These are phyloP conservation scores for Antitrichia curtipendula DNA, from an alignment of 225 moss, liverwort and hornwort species.

Conservation along the genomic window DNA sequence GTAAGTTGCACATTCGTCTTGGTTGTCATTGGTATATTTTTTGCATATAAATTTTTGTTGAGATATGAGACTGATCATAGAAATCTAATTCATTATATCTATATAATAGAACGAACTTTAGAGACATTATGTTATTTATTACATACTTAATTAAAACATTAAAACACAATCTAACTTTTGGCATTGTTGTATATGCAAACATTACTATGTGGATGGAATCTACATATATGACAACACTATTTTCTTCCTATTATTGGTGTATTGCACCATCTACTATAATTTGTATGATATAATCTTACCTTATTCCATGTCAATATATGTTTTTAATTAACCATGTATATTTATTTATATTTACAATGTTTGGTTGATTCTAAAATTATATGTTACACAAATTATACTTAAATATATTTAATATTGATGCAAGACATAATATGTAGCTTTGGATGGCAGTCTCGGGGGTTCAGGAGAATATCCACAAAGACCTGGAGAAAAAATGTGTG, in stretches of 20 bases:
- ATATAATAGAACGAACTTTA: too few relatives aligned
- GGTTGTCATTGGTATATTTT: background rate
- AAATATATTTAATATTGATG: background rate
- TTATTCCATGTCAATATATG: background rate
- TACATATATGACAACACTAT: slow-evolving; percentile 17
- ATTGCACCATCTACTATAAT: slow-evolving; percentile 20
- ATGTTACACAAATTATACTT: background rate
- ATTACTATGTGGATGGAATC: slow-evolving; percentile 13
- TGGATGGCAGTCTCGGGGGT: slow-evolving; percentile 42
- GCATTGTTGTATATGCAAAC: slow-evolving; percentile 23
- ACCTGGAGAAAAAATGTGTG: slow-evolving; percentile 88
- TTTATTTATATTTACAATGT: background rate
- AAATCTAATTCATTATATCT: background rate
- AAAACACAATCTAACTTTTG: background rate
- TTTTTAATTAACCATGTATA: background rate
- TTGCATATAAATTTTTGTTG: background rate
- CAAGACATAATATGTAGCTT: slow-evolving; percentile 37
- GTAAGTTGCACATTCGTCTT: background rate
- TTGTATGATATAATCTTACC: slow-evolving; percentile 24
- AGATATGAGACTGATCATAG: background rate
- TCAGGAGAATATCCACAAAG: slow-evolving; percentile 79
- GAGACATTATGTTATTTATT: background rate
- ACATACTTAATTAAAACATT: too few relatives aligned
- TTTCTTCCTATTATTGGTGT: slow-evolving; percentile 18
- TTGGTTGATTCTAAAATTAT: background rate